A percentile compares a stretch with the other conserved stretches of the same genome.
phyloP scores from a whole-genome alignment of 176 grass and related monocot genomes.

The Oryza glumipatula region DNA sequence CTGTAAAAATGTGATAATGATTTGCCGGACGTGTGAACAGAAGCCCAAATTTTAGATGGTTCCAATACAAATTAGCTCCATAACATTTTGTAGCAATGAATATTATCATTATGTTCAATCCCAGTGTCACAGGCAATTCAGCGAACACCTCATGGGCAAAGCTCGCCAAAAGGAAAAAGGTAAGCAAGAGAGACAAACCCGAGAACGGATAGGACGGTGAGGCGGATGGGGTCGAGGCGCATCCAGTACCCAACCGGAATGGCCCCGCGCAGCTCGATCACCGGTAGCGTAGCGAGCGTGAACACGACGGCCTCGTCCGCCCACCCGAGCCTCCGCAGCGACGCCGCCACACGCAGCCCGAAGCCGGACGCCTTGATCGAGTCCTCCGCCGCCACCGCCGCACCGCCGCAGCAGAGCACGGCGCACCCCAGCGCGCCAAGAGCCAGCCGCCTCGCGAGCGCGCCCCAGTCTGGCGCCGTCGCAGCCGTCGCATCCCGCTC shows the following conservation, averaged over 20 bases:
- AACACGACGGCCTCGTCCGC: constrained; percentile 85
- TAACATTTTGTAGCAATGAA: neutral
- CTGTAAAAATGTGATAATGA: neutral
- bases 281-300: constrained; percentile 72
- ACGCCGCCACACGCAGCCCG: constrained; percentile 73
- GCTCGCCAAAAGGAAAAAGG: neutral
- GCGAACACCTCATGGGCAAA: constrained; percentile 15
- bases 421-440: constrained; percentile 38
- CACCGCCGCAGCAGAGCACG: constrained; percentile 37
- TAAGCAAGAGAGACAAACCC: constrained; percentile 49
- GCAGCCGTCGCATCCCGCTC: neutral
- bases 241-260: constrained; percentile 96
- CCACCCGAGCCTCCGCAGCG: constrained; percentile 80
- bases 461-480: constrained; percentile 14
- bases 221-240: constrained; percentile 70
- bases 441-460: constrained; percentile 1
- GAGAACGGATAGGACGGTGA: constrained; percentile 78
- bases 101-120: neutral
- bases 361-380: constrained; percentile 78
- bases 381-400: constrained; percentile 49
- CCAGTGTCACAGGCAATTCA: neutral
- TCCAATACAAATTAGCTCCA: neutral
- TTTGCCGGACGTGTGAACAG: neutral
- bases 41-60: neutral
- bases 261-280: constrained; percentile 88